Conservation (phyloP, 257 asterid species). For the Lycium ferocissimum region DNA sequence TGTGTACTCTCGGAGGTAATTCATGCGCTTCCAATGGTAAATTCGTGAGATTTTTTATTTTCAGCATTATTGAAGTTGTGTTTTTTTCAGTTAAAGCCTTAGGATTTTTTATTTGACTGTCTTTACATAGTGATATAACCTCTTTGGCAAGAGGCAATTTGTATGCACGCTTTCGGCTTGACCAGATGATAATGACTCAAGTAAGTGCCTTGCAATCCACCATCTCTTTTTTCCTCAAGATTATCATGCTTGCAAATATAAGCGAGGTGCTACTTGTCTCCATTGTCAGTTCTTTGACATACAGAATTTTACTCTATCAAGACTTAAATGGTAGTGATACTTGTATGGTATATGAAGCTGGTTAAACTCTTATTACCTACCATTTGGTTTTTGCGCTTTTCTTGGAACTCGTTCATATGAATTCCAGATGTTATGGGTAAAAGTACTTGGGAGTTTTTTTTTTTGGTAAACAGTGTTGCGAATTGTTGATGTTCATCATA, state of each 20-base stretch:
- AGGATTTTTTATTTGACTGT: slow-evolving; percentile 4
- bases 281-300: not conserved
- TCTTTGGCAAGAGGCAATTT: slow-evolving; percentile 62
- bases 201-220: slow-evolving; percentile 40
- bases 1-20: slow-evolving; percentile 69
- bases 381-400: not conserved
- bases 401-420: slow-evolving; percentile 1
- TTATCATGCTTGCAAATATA: not conserved
- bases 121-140: slow-evolving; percentile 60
- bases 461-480: not conserved
- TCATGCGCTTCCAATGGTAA: slow-evolving; percentile 18
- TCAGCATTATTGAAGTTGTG: slow-evolving; percentile 1
- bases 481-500: not conserved
- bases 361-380: slow-evolving; percentile 19
- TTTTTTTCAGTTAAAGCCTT: not conserved
- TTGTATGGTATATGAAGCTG: not conserved
- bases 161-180: slow-evolving; percentile 59
- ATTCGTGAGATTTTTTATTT: slow-evolving; percentile 26
- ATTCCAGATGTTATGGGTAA: not conserved
- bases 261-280: not conserved
- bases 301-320: not conserved
- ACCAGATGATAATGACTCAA: slow-evolving; percentile 58
- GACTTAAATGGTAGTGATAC: not conserved
- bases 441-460: not conserved
- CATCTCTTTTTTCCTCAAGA: not conserved